Conservation (phyloP, 2,329 filamentous ascomycete species). For the Aspergillus quadricinctus region DNA sequence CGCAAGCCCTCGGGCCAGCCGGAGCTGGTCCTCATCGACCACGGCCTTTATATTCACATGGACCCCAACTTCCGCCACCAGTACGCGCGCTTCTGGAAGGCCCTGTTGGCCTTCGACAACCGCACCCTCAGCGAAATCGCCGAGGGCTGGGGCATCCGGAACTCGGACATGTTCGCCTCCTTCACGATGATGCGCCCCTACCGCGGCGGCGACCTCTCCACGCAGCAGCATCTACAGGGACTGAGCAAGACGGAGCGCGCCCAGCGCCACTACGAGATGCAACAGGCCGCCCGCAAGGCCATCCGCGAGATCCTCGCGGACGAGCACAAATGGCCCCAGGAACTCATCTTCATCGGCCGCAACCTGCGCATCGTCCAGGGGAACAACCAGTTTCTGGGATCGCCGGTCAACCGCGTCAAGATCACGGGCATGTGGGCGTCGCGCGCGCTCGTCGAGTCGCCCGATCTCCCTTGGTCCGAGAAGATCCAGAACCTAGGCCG, state of each 20-base stretch:
- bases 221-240: slow-evolving; percentile 52
- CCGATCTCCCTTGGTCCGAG: slow-evolving; percentile 58
- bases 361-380: slow-evolving; percentile 91
- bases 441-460: slow-evolving; percentile 72
- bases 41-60: slow-evolving; percentile 95
- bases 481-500: slow-evolving; percentile 66
- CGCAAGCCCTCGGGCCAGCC: slow-evolving; percentile 75
- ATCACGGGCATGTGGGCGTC: slow-evolving; percentile 90
- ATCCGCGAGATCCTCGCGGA: slow-evolving; percentile 79
- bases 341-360: slow-evolving; percentile 85
- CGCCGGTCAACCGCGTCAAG: slow-evolving; percentile 86
- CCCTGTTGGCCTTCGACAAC: slow-evolving; percentile 91
- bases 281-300: slow-evolving; percentile 65
- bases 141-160: slow-evolving; percentile 77
- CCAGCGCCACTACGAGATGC: slow-evolving; percentile 70
- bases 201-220: slow-evolving; percentile 71
- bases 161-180: slow-evolving; percentile 84
- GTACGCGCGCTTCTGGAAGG: slow-evolving; percentile 90
- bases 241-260: slow-evolving; percentile 52
- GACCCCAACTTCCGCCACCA: slow-evolving; percentile 74
- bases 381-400: slow-evolving; percentile 87
- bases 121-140: slow-evolving; percentile 69
- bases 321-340: slow-evolving; percentile 82
- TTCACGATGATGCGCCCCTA: slow-evolving; percentile 89
- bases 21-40: slow-evolving; percentile 93